Percentiles rank a stretch among this genome's conserved stretches.
These are phyloP conservation scores for Gypsophila paniculata DNA, from an alignment of 179 eudicot genomes.

Conservation along the genomic window DNA sequence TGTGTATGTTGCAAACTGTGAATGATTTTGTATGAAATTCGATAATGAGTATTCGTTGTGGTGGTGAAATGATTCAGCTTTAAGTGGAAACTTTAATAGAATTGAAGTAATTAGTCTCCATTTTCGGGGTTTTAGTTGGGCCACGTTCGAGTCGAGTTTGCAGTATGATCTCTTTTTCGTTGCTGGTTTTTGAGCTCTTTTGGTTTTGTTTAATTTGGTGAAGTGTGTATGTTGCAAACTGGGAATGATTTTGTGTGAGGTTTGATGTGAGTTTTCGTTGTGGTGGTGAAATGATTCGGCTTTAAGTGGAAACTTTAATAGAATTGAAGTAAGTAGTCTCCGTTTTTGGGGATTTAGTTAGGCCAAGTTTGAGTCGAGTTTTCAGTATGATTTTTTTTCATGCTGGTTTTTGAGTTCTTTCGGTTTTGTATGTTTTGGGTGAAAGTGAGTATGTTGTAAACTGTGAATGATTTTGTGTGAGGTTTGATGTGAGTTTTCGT, in stretches of 20 bases:
- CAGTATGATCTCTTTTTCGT: slow-evolving; percentile 23
- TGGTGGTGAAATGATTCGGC: no score
- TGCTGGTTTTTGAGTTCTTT: not conserved
- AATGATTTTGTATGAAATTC: no score
- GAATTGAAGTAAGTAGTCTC: no score
- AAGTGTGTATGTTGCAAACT: not conserved
- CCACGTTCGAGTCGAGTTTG: slow-evolving; percentile 30
- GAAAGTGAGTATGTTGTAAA: not conserved
- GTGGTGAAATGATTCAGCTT: no score
- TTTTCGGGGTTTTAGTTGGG: slow-evolving; percentile 6
- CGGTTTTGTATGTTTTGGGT: no score
- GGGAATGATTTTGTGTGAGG: not conserved
- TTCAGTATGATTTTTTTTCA: slow-evolving; percentile 23
- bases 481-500: not conserved
- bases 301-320: no score
- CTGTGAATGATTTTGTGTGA: not conserved
- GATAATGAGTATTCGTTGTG: no score
- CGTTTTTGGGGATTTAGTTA: not conserved
- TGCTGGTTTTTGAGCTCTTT: not conserved
- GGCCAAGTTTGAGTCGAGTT: slow-evolving; percentile 31
- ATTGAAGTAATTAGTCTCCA: no score
- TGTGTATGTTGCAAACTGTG: no score
- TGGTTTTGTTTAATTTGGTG: no score
- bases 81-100: no score
- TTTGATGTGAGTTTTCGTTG: not conserved